Percentiles rank a stretch among this genome's conserved stretches.
phyloP scores from a whole-genome alignment of 2,329 filamentous ascomycete species.

The Aspergillus pseudoterreus region DNA sequence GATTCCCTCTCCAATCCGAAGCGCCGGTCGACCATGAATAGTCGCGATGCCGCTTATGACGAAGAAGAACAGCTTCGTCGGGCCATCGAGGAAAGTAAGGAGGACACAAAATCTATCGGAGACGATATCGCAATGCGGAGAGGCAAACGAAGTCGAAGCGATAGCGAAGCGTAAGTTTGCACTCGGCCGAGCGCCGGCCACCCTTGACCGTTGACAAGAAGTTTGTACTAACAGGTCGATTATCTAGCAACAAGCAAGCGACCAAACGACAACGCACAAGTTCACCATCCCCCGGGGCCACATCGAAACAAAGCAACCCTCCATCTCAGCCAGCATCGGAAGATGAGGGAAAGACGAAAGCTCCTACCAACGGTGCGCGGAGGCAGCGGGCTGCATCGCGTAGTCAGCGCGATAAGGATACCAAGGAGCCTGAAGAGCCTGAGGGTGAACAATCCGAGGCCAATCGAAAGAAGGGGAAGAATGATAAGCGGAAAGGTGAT shows the following conservation, averaged over 20 bases:
- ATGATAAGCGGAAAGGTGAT: constrained; percentile 75
- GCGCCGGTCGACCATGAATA: constrained; percentile 95
- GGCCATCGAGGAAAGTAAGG: constrained; percentile 93
- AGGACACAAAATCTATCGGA: constrained; percentile 59
- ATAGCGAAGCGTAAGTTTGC: constrained; percentile 82
- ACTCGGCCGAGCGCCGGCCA: not conserved
- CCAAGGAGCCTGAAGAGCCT: constrained; percentile 55
- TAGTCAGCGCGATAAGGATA: constrained; percentile 49
- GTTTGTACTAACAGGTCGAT: constrained; percentile 21
- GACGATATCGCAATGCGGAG: constrained; percentile 59
- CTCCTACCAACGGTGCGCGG: constrained; percentile 43
- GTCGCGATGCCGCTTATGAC: constrained; percentile 88
- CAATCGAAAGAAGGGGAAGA: constrained; percentile 75
- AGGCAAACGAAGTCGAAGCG: constrained; percentile 79
- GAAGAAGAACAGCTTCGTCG: constrained; percentile 85
- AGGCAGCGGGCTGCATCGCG: constrained; percentile 58
- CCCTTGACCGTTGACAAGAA: constrained; percentile 4
- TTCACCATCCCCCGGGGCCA: constrained; percentile 66
- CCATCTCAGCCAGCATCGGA: constrained; percentile 54
- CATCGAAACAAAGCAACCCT: constrained; percentile 46
- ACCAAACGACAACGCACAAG: constrained; percentile 80
- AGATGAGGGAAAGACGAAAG: constrained; percentile 55
- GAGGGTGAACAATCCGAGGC: constrained; percentile 72
- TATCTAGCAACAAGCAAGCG: constrained; percentile 62
- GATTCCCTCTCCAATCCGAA: constrained; percentile 64